These are phyloP conservation scores for Prunus armeniaca DNA, from an alignment of 306 rosid species.

Conservation along the genomic window DNA sequence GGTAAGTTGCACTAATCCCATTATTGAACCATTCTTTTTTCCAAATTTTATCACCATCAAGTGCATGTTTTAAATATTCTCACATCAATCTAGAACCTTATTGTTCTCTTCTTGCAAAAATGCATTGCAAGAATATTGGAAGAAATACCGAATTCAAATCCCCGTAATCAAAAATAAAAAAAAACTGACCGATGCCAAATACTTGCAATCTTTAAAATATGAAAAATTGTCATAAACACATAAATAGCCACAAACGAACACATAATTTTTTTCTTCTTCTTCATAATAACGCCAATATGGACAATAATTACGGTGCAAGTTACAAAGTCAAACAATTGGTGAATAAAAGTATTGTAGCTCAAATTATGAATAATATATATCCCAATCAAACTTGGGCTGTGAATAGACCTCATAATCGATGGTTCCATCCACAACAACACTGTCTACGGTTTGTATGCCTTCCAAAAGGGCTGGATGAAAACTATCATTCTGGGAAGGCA, in stretches of 20 bases:
- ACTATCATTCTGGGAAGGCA: conserved; percentile 67
- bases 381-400: conserved; percentile 95
- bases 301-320: conserved; percentile 11
- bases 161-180: too few relatives aligned
- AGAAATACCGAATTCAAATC: neutral
- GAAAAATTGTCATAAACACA: neutral
- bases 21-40: conserved; percentile 10
- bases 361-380: conserved; percentile 56
- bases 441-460: conserved; percentile 74
- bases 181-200: too few relatives aligned
- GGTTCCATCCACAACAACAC: conserved; percentile 66
- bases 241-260: conserved; percentile 15
- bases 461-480: conserved; percentile 61
- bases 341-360: conserved; percentile 4
- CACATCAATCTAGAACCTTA: neutral
- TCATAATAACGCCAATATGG: conserved; percentile 16
- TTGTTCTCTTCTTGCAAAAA: neutral
- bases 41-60: neutral
- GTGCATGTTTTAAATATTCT: neutral
- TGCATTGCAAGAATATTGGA: neutral
- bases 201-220: neutral
- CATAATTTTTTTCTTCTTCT: conserved; percentile 12
- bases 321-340: conserved; percentile 24
- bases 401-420: conserved; percentile 88
- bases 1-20: conserved; percentile 16